These are phyloP conservation scores for Hysterangium stoloniferum DNA, from an alignment of 768 basidiomycete species.

Conservation along the genomic window DNA sequence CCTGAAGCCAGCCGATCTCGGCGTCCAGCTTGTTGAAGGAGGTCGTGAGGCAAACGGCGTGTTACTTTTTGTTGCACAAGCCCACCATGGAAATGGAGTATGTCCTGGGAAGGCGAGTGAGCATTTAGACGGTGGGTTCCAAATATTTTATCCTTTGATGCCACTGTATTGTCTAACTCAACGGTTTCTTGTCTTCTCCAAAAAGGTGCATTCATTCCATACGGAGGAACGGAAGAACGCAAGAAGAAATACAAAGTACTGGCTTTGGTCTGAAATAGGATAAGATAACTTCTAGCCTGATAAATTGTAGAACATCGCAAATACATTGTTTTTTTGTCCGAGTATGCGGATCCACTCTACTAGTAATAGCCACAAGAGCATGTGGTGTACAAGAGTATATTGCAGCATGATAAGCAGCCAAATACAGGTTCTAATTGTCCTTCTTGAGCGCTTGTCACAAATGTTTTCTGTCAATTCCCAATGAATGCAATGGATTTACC, in stretches of 20 bases:
- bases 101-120: conserved; percentile 62
- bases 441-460: too few species aligned
- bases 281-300: too few species aligned
- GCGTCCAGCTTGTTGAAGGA: conserved; percentile 53
- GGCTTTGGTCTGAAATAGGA: neutral
- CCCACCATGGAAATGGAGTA: conserved; percentile 39
- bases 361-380: too few species aligned
- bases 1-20: conserved; percentile 37
- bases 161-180: neutral
- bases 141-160: neutral
- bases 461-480: neutral
- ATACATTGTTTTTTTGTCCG: too few species aligned
- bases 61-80: conserved; percentile 53
- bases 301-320: too few species aligned
- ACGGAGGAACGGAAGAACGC: conserved; percentile 4
- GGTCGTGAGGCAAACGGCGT: conserved; percentile 58
- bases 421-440: too few species aligned
- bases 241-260: conserved; percentile 4
- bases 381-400: too few species aligned
- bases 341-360: too few species aligned
- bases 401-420: too few species aligned
- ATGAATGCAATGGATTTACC: neutral
- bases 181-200: neutral
- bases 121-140: conserved; percentile 38
- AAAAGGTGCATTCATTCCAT: conserved; percentile 6